phyloP scores from a whole-genome alignment of 805 yeast species.

The Sungouiella blattae region DNA sequence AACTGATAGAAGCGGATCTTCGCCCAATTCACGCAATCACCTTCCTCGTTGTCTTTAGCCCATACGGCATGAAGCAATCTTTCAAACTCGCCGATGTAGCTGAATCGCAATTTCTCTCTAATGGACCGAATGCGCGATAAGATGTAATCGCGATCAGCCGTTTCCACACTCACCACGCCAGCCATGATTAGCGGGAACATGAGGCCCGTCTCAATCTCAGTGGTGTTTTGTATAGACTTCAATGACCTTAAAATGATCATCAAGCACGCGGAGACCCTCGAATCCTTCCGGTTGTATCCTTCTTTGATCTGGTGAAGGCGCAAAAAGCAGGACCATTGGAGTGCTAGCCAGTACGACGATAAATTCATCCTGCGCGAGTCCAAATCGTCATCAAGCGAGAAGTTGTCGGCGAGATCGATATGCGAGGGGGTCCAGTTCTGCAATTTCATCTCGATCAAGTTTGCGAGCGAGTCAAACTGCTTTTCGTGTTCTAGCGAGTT shows the following conservation, averaged over 20 bases:
- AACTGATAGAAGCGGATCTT: constrained; percentile 23
- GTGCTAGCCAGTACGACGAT: constrained; percentile 22
- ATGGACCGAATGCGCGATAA: constrained; percentile 17
- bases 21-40: constrained; percentile 26
- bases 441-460: constrained; percentile 22
- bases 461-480: constrained; percentile 22
- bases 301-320: constrained; percentile 24
- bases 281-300: constrained; percentile 24
- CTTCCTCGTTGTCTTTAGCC: constrained; percentile 16
- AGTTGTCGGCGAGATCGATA: constrained; percentile 1
- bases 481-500: constrained; percentile 15
- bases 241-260: constrained; percentile 20
- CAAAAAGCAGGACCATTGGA: constrained; percentile 27
- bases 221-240: constrained; percentile 14
- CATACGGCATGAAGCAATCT: constrained; percentile 19
- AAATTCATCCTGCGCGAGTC: constrained; percentile 8
- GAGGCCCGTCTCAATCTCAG: constrained; percentile 23
- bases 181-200: constrained; percentile 26
- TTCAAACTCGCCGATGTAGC: constrained; percentile 24
- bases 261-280: constrained; percentile 21
- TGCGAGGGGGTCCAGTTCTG: constrained; percentile 24
- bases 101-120: constrained; percentile 18
- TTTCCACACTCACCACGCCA: constrained; percentile 21
- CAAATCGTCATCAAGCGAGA: constrained; percentile 10
- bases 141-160: constrained; percentile 19